Conservation (phyloP, 768 basidiomycete genomes). For the Lactarius evosmus region DNA sequence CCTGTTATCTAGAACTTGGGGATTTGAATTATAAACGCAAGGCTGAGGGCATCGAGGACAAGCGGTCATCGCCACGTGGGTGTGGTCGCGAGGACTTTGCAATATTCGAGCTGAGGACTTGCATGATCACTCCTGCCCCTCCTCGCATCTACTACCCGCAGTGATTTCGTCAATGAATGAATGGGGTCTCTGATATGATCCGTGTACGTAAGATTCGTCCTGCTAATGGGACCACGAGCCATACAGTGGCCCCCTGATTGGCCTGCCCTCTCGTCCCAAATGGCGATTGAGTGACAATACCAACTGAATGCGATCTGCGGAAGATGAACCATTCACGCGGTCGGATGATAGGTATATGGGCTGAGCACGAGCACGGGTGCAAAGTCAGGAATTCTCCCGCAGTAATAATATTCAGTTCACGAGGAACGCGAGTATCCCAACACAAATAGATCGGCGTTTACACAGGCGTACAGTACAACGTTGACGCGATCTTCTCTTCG, state of each 20-base stretch:
- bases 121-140: neutral
- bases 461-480: neutral
- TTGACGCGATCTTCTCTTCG: neutral
- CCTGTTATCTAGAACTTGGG: slow-evolving; percentile 1
- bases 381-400: neutral
- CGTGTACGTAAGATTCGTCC: neutral
- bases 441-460: slow-evolving; percentile 1
- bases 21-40: slow-evolving; percentile 1
- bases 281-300: neutral
- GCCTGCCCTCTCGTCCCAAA: neutral
- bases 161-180: slow-evolving; percentile 5
- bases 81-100: neutral
- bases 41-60: slow-evolving; percentile 7
- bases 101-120: neutral
- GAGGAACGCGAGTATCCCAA: neutral
- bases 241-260: neutral
- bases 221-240: neutral
- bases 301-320: neutral
- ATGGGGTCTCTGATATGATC: neutral
- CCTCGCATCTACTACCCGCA: neutral
- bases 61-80: neutral
- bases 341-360: neutral
- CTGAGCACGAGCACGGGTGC: neutral
- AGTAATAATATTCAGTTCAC: neutral
- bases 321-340: neutral